Evolutionary conservation across 805 yeast genomes (phyloP), one percentile per base, ranked within the genome.

Genomic region (Suhomyces emberorum): DNA sequence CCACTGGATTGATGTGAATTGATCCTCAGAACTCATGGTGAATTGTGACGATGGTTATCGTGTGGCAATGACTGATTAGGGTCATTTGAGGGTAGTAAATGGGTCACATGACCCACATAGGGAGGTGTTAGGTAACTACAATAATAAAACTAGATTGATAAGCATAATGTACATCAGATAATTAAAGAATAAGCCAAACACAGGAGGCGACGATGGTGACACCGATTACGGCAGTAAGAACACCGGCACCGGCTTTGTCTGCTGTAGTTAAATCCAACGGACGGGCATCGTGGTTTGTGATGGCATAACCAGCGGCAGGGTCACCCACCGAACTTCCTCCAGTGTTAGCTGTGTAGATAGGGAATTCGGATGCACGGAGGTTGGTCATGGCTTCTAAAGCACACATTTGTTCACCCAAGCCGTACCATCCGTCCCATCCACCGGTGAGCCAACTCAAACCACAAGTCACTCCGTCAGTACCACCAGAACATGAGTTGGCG

Each of bases 401-500:
- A 35, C 73, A 63, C 77, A 84, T 79, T 59, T 84, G 88, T 59
- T 84, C 95, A 48, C 93, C 93, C 20, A 85, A 61, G 18, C 95
- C 93, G 51, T 75, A 84, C 31, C 49, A 44, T 0, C 76, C 80
- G 59, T 84, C 93, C 77, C 83, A 74, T 7, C 63, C 63, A 7
- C 41, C 40, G n/a, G 61, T 47, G 12, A 66, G 56, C 95, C 95
- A 84, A 55, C 74, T 68, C 43, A 75, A 55, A 21, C 91, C 93
- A 69, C 95, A 84, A 0, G 97, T 89, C 45, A 77, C 83, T 12
- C 87, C 87, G 57, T 89, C 97, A 3, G 63, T 42, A 50, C 96
- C 97, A 48, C 91, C 93, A 8, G 72, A 55, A 59, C 93, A 84
- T 1, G 88, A 70, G 33, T 61, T 55, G 4, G 87, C 88, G 2